Evolutionary conservation across 1,139 yeast genomes (phyloP).

Genomic region (Chernovozyma aurita): DNA sequence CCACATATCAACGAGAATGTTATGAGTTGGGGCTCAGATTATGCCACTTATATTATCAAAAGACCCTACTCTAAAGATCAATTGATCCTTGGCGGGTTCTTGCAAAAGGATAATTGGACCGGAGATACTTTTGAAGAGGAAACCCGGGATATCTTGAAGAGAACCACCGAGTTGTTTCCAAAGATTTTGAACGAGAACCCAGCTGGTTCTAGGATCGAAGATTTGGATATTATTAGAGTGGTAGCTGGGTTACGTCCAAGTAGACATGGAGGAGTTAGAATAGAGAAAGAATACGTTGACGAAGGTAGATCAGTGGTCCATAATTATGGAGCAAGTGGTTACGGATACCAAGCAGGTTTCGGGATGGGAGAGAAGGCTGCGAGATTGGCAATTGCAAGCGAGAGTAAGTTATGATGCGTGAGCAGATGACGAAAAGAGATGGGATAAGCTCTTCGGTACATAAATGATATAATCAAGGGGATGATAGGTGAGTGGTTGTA

Average conservation of each 20-base stretch:
- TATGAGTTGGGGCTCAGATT: constrained; percentile 48
- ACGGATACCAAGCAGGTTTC: constrained; percentile 45
- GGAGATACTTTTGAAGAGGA: constrained; percentile 51
- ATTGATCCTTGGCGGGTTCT: constrained; percentile 63
- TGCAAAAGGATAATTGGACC: constrained; percentile 56
- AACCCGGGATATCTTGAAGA: constrained; percentile 51
- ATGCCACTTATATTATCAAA: constrained; percentile 65
- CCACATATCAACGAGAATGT: constrained; percentile 49
- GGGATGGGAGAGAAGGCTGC: constrained; percentile 37
- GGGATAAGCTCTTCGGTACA: too few relatives aligned
- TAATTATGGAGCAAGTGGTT: constrained; percentile 46
- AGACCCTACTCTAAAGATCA: constrained; percentile 61
- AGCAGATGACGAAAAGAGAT: background rate
- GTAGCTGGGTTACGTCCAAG: constrained; percentile 70
- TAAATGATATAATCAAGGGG: too few relatives aligned
- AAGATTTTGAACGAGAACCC: constrained; percentile 38
- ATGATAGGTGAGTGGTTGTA: too few relatives aligned
- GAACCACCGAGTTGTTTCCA: constrained; percentile 55
- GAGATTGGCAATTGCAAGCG: constrained; percentile 12
- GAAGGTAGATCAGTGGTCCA: constrained; percentile 36
- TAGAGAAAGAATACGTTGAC: constrained; percentile 44
- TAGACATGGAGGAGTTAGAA: constrained; percentile 63
- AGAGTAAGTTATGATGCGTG: background rate
- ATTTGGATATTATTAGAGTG: constrained; percentile 45
- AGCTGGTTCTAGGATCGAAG: constrained; percentile 14